Evolutionary conservation across 2,329 filamentous ascomycete genomes (phyloP), one percentile per base, ranked within the genome.

Genomic region (Claviceps spartinae): DNA sequence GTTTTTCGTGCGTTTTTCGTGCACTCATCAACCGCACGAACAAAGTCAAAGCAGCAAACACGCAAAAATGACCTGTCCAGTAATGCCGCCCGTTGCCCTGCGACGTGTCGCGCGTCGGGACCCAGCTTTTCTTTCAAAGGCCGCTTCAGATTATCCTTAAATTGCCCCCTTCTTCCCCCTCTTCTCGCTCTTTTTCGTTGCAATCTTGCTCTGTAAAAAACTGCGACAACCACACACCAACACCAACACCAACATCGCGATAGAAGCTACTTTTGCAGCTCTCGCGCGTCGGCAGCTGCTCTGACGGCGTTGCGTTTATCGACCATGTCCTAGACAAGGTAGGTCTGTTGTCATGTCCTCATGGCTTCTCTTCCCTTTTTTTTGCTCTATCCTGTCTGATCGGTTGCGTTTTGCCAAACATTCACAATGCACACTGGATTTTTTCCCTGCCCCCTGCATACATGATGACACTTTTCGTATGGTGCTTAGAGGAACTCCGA

Each of bases 381-480:
- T 38, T 22, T 48, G 41, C 26, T 22, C 6, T 37, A 18, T 18
- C 37, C 18, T 24, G 3, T 18, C 4, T 9, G 16, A 20, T 30
- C 11, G 5, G 4, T 7, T 22, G 5, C 22, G 3, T 14, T 14
- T 16, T 6, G 22, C 42, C 11, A 26, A 24, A 6, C 4, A 43
- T 5, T 9, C 40, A 2, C 26, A 47, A 36, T 56, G 43, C 7
- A 16, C 38, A 46, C 5, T 37, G 3, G 6, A 11, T 36, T 5
- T 5, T 7, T 43, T 24, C 3, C 20, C 34, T 18, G 48, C 41
- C 30, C 41, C 34, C 4, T 46, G 20, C 24, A 24, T 9, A 36
- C 51, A 65, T 83, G 81, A 85, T 84, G 81, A 84, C 75, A 77
- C 69, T 68, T 67, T 48, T 69, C 64, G 67, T 62, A 65, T 61